A percentile compares a stretch with the other conserved stretches of the same genome.
These are phyloP conservation scores for Fusarium sp. DNA, from an alignment of 2,329 filamentous ascomycete species.

Conservation along the genomic window DNA sequence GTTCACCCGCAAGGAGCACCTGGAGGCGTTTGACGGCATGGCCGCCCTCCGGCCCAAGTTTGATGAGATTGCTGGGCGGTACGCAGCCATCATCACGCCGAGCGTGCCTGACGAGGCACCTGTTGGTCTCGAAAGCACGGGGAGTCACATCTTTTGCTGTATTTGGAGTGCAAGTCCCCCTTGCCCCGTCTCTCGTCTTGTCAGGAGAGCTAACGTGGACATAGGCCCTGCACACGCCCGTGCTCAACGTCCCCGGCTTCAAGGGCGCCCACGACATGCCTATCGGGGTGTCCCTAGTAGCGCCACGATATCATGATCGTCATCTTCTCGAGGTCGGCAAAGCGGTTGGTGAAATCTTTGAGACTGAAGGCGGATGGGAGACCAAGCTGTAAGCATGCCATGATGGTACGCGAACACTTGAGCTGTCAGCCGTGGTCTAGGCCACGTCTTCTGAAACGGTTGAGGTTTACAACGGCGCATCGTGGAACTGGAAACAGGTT, in stretches of 20 bases:
- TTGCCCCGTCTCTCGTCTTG: background rate
- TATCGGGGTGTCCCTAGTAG: constrained; percentile 67
- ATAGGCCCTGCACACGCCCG: constrained; percentile 67
- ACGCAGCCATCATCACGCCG: constrained; percentile 69
- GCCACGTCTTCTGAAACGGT: background rate
- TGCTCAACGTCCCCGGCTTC: constrained; percentile 74
- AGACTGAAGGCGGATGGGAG: constrained; percentile 46
- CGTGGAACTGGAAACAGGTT: background rate
- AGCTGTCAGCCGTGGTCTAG: background rate
- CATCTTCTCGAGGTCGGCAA: constrained; percentile 58
- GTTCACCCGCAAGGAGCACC: constrained; percentile 60
- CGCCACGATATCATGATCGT: constrained; percentile 59
- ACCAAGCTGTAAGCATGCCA: background rate
- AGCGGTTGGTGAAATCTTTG: constrained; percentile 51
- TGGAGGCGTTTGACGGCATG: constrained; percentile 66
- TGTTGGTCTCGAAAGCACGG: constrained; percentile 64
- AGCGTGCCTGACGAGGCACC: constrained; percentile 72
- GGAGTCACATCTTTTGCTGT: constrained; percentile 64
- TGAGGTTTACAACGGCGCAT: constrained; percentile 8
- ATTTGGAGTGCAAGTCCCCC: constrained; percentile 64
- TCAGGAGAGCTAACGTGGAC: background rate
- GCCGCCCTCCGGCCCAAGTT: constrained; percentile 66
- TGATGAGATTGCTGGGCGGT: constrained; percentile 64
- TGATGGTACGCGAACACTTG: background rate
- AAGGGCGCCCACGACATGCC: constrained; percentile 65